phyloP scores from a whole-genome alignment of 768 basidiomycete species.

The Tremella yokohamensis region DNA sequence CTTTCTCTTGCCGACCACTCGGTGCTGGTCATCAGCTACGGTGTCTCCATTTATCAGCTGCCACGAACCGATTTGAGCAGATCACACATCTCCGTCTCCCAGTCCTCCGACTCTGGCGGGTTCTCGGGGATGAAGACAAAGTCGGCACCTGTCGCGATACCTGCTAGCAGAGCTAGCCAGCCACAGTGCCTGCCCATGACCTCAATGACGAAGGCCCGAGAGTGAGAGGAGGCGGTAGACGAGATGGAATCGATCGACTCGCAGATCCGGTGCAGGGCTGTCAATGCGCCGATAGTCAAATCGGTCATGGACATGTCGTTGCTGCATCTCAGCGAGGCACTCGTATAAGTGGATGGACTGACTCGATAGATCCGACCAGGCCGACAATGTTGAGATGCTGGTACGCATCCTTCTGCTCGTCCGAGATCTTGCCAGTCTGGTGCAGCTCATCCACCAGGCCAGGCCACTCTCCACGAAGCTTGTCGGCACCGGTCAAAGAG shows the following conservation, averaged over 20 bases:
- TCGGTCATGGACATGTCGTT: slow-evolving; percentile 99
- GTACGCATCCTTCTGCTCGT: slow-evolving; percentile 66
- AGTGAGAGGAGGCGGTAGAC: slow-evolving; percentile 92
- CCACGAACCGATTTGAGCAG: slow-evolving; percentile 68
- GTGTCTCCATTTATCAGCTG: not conserved
- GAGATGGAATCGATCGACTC: slow-evolving; percentile 98
- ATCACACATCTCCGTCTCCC: slow-evolving; percentile 90
- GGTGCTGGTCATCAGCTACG: slow-evolving; percentile 61
- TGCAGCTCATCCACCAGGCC: slow-evolving; percentile 68
- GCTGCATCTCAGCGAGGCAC: slow-evolving; percentile 25
- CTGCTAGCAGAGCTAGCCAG: slow-evolving; percentile 93
- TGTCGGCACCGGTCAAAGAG: slow-evolving; percentile 90
- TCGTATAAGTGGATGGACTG: slow-evolving; percentile 14
- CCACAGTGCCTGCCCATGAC: slow-evolving; percentile 99
- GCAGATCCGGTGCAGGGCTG: slow-evolving; percentile 92
- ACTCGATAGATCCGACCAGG: slow-evolving; percentile 95
- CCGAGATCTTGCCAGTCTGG: slow-evolving; percentile 69
- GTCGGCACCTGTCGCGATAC: slow-evolving; percentile 85
- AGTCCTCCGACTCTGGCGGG: slow-evolving; percentile 71
- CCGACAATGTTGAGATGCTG: slow-evolving; percentile 91
- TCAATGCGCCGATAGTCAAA: slow-evolving; percentile 92
- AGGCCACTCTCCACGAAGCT: slow-evolving; percentile 92
- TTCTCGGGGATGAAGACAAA: slow-evolving; percentile 96
- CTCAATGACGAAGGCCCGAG: slow-evolving; percentile 94
- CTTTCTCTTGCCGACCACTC: slow-evolving; percentile 87